These are phyloP conservation scores for Fistulifera pelliculosa DNA, from an alignment of 108 stramenopile genomes.

Conservation along the genomic window DNA sequence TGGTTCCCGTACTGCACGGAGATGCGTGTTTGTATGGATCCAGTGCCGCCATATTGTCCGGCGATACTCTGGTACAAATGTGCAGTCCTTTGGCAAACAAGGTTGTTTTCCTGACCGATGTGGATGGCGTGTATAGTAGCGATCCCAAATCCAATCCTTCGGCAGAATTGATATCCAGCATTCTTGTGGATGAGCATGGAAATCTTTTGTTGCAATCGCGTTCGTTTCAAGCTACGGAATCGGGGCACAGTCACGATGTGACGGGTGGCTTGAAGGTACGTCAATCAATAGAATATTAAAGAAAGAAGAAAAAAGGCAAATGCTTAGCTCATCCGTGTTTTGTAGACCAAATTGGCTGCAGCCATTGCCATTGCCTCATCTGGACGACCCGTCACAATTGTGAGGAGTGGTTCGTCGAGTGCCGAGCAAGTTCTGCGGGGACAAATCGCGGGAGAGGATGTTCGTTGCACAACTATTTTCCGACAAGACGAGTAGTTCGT, in stretches of 20 bases:
- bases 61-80: constrained; percentile 52
- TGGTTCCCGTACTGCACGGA: constrained; percentile 74
- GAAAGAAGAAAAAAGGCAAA: too few relatives aligned
- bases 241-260: constrained; percentile 70
- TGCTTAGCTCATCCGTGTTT: too few relatives aligned
- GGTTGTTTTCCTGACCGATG: constrained; percentile 63
- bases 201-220: constrained; percentile 13
- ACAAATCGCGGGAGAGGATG: too few relatives aligned
- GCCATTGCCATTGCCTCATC: constrained; percentile 42
- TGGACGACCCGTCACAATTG: constrained; percentile 43
- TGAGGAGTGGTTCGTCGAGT: constrained; percentile 35
- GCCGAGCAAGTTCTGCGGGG: constrained; percentile 21
- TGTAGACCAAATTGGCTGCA: constrained; percentile 42
- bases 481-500: too few relatives aligned
- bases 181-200: constrained; percentile 28
- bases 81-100: constrained; percentile 19
- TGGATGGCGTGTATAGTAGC: constrained; percentile 57
- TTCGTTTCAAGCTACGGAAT: constrained; percentile 42
- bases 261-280: constrained; percentile 63
- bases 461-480: too few relatives aligned
- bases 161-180: constrained; percentile 32
- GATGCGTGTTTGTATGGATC: constrained; percentile 68
- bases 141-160: constrained; percentile 44
- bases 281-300: not conserved
- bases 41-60: constrained; percentile 53